These are phyloP conservation scores for Boletus pseudopeckii DNA, from an alignment of 768 basidiomycete species.

Conservation along the genomic window DNA sequence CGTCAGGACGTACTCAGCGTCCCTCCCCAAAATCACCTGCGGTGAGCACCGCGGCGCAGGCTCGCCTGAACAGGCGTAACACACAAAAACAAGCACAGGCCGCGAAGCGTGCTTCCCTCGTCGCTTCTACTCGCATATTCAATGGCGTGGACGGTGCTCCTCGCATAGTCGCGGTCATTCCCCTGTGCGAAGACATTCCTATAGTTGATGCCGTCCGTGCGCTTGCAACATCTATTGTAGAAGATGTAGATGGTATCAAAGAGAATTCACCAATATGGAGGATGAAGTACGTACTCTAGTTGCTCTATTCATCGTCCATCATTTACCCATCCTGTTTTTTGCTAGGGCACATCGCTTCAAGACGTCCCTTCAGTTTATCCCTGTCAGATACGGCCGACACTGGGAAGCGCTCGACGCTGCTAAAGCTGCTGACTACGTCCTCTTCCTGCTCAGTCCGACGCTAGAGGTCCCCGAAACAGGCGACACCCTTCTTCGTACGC, in stretches of 20 bases:
- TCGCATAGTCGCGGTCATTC: slow-evolving; percentile 84
- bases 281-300: slow-evolving; percentile 49
- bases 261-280: slow-evolving; percentile 44
- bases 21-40: slow-evolving; percentile 50
- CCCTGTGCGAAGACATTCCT: slow-evolving; percentile 67
- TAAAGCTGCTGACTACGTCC: slow-evolving; percentile 86
- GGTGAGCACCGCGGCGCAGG: slow-evolving; percentile 57
- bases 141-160: slow-evolving; percentile 75
- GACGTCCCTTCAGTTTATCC: slow-evolving; percentile 85
- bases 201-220: slow-evolving; percentile 49
- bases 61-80: slow-evolving; percentile 75
- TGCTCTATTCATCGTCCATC: neutral
- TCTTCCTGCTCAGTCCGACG: slow-evolving; percentile 76
- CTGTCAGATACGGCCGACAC: slow-evolving; percentile 64
- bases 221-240: slow-evolving; percentile 59
- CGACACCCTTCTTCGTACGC: slow-evolving; percentile 79
- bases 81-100: slow-evolving; percentile 80
- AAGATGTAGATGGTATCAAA: slow-evolving; percentile 27
- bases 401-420: slow-evolving; percentile 82
- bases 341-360: slow-evolving; percentile 83
- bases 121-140: slow-evolving; percentile 75
- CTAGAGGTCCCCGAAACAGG: slow-evolving; percentile 84
- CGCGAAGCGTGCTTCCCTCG: slow-evolving; percentile 63
- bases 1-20: slow-evolving; percentile 54
- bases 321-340: neutral